phyloP scores from a whole-genome alignment of 192 early-diverging fungal genomes.

The Gigaspora rosea region DNA sequence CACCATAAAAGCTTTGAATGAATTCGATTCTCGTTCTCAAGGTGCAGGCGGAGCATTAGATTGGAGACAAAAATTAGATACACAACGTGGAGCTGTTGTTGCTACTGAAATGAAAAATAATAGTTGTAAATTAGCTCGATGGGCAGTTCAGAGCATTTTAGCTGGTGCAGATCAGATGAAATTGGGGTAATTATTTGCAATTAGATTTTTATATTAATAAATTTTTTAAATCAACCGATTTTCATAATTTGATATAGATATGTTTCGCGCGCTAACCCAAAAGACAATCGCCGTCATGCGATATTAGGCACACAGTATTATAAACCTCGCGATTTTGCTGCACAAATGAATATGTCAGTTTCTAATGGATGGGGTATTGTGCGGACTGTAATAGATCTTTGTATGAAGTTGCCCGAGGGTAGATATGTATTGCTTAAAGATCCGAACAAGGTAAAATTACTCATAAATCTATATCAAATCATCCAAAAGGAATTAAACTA shows the following conservation, averaged over 20 bases:
- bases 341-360: slow-evolving; percentile 83
- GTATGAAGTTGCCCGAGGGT: slow-evolving; percentile 85
- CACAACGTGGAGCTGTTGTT: slow-evolving; percentile 93
- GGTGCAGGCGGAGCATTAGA: slow-evolving; percentile 86
- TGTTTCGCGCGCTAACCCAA: slow-evolving; percentile 74
- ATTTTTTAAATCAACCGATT: neutral
- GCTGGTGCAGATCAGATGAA: slow-evolving; percentile 89
- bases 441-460: slow-evolving; percentile 73
- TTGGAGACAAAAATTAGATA: slow-evolving; percentile 93
- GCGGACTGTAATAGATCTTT: slow-evolving; percentile 90
- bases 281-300: slow-evolving; percentile 78
- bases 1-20: slow-evolving; percentile 84
- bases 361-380: slow-evolving; percentile 95
- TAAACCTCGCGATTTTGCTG: slow-evolving; percentile 87
- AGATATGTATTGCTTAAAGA: slow-evolving; percentile 95
- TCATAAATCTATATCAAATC: neutral
- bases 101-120: slow-evolving; percentile 99
- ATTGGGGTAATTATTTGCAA: slow-evolving; percentile 63
- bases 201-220: neutral
- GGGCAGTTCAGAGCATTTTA: slow-evolving; percentile 92
- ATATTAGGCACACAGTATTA: slow-evolving; percentile 83
- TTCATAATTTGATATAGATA: slow-evolving; percentile 41
- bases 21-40: slow-evolving; percentile 86
- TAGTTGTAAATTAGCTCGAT: slow-evolving; percentile 89
- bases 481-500: neutral